Conservation (phyloP, 208 protist species). For the Strigomonas oncopelti region DNA sequence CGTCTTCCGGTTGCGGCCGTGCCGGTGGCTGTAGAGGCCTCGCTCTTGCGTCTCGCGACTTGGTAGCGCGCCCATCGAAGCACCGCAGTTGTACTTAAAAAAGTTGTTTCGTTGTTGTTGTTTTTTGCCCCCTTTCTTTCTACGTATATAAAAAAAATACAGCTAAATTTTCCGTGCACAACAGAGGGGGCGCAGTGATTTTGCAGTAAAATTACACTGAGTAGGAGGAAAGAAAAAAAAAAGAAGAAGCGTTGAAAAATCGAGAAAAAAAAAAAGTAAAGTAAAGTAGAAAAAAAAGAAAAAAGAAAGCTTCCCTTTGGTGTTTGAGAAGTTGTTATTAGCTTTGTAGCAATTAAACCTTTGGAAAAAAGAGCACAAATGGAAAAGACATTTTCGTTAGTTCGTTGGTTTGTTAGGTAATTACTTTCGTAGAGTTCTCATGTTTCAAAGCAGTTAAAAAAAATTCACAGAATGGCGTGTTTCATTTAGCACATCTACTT, state of each 20-base stretch:
- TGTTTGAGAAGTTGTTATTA: neutral
- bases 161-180: neutral
- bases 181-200: neutral
- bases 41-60: conserved; percentile 75
- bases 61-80: conserved; percentile 61
- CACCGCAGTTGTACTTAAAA: neutral
- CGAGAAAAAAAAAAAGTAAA: conserved; percentile 5
- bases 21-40: conserved; percentile 72
- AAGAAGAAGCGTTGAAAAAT: conserved; percentile 3
- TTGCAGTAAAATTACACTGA: neutral
- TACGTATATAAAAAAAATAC: conserved; percentile 3
- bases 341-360: neutral
- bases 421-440: neutral
- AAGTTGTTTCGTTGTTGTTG: neutral
- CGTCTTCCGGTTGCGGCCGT: conserved; percentile 63
- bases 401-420: too few relatives aligned
- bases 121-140: neutral
- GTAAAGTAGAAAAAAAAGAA: conserved; percentile 1
- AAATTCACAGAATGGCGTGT: too few relatives aligned
- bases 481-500: too few relatives aligned
- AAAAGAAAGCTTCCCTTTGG: neutral
- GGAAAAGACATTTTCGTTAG: neutral
- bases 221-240: conserved; percentile 13
- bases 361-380: neutral
- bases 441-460: neutral